Base-by-base conservation (phyloP, 75 land plant genomes). In the Adiantum capillusveneris region DNA sequence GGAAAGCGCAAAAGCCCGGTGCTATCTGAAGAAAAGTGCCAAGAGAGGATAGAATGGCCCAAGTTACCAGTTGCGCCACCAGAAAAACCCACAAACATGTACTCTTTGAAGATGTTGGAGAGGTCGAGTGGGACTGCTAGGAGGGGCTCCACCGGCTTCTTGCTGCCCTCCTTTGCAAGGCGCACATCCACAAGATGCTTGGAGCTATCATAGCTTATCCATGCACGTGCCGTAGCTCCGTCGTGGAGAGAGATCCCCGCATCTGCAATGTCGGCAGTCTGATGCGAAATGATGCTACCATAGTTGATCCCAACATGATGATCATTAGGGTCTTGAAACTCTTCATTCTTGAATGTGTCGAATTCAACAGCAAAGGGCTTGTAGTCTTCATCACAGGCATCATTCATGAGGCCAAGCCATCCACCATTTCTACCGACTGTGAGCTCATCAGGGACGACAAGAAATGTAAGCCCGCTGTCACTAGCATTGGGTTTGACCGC, bases 21-120 rank as follows among this genome's bases (percentile, higher is more conserved):
- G 59, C 70, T 65, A 13, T 46, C 59, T 1, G 69, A 71, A 13
- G 81, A 50, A 60, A 81, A 81, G 29, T 65, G 74, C 84, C 84
- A 81, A 0, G 78, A 70, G 37, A 65, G 56, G 14, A 81, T 54
- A 27, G 42, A 69, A 59, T 81, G 84, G 27, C 65, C 25, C 44
- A 65, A 77, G 6, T 65, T 54, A 0, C 49, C 44, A 16, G 67
- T 50, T 13, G 78, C 84, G 0, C 78, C 70, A 9, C 81, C 84
- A 19, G 84, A 70, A 64, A 81, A 81, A 12, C 84, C 84, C 37
- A 81, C 78, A 25, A 74, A 81, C 84, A 81, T 81, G 61, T 65
- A 81, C 65, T 81, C 84, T 19, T 78, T 71, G 28, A 81, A 53
- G 39, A 65, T 25, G 0, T 53, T 43, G 7, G 76, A 66, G 3